Percentiles rank a stretch among this genome's conserved stretches.
phyloP scores from a whole-genome alignment of 1,284 basidiomycete genomes.

The Athelia psychrophila region DNA sequence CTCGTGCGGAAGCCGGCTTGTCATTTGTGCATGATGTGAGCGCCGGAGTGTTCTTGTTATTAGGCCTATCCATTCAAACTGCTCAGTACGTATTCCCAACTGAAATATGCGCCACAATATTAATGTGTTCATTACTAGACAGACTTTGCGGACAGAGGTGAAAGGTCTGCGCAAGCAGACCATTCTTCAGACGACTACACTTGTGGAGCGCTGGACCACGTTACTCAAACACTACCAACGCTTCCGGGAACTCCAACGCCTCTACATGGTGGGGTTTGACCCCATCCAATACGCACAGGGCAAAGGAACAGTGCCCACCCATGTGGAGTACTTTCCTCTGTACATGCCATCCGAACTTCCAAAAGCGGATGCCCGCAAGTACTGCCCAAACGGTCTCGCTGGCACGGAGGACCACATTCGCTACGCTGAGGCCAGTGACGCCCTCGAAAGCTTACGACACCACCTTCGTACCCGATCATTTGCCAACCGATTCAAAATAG shows the following conservation, averaged over 20 bases:
- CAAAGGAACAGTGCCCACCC: not conserved
- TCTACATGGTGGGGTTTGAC: not conserved
- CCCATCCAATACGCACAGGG: not conserved
- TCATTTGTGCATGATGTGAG: not conserved
- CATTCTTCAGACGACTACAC: not conserved
- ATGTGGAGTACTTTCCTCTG: conserved; percentile 2
- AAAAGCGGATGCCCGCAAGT: not conserved
- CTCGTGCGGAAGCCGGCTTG: not conserved
- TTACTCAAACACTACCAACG: not conserved
- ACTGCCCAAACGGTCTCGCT: not conserved
- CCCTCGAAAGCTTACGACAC: not conserved
- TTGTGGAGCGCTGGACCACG: not conserved
- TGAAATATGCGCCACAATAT: not conserved
- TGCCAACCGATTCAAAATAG: conserved; percentile 4
- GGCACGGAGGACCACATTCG: not conserved
- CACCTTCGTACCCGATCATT: conserved; percentile 1
- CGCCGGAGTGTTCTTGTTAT: not conserved
- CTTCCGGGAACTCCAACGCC: not conserved
- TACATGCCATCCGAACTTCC: not conserved
- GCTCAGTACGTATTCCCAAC: not conserved
- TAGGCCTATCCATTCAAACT: not conserved
- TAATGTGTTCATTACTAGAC: not conserved
- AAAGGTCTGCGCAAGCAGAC: not conserved
- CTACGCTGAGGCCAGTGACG: not conserved
- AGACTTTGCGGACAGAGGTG: not conserved